Base-by-base conservation (phyloP, 2,329 filamentous ascomycete genomes). In the Pezicula neosporulosa region DNA sequence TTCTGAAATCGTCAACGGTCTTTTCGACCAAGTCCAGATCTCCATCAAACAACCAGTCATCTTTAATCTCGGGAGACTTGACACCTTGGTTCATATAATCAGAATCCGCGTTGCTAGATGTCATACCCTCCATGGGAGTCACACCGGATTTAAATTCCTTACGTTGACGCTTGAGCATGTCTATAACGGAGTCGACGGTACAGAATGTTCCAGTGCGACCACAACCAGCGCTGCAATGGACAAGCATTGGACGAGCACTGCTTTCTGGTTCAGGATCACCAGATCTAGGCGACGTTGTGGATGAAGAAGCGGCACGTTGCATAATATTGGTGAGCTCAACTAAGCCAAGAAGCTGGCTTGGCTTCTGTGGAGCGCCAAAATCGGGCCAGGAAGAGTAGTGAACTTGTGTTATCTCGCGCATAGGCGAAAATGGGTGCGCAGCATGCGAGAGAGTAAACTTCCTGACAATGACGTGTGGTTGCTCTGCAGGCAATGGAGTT, bases 361-460 rank as follows among this genome's bases (percentile, higher is more conserved):
- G 91, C 63, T 95, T 88, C 0, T 94, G 91, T 0, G 93, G 93
- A 0, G 91, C 87, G 18, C 94, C 94, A 69, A 97, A 97, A 65
- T 99, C 94, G 0, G 94, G 94, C 94, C 94, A 99, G n/a, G 87
- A 86, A 0, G 90, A 85, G 67, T 97, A 97, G 66, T 97, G 92
- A 13, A 99, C 75, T 61, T 99, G 94, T 0, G 92, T 97, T 55
- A 99, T 87, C 69, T 97, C 92, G 21, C 93, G 87, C 59, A 96
- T 87, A 0, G 90, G 89, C 18, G 84, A 82, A 64, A 96, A 97
- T 0, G 93, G 92, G 52, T 88, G 81, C 2, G 81, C 75, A 2
- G 83, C 74, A 66, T 97, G 90, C 1, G 85, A 86, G 27, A 99
- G 73, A 0, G 89, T 87, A 63, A 97, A 94, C 66, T 94, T 94